Conservation (phyloP, 2,329 filamentous ascomycete genomes). For the Epichloe hybrida region DNA sequence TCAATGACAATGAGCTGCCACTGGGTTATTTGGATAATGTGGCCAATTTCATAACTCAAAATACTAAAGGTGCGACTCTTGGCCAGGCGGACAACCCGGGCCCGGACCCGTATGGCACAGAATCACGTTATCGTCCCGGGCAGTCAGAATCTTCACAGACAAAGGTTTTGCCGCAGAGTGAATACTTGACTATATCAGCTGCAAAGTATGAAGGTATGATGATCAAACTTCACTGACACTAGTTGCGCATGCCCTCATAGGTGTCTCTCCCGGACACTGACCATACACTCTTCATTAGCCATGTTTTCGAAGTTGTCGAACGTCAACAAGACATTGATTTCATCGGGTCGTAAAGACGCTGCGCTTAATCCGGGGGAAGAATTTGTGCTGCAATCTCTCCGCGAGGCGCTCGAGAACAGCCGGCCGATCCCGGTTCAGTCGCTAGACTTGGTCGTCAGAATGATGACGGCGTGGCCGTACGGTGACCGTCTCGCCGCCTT, state of each 20-base stretch:
- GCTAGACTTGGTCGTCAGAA: slow-evolving; percentile 53
- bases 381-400: slow-evolving; percentile 45
- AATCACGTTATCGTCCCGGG: slow-evolving; percentile 65
- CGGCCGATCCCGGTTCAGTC: slow-evolving; percentile 36
- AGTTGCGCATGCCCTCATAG: too few relatives aligned
- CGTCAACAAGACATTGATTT: slow-evolving; percentile 60
- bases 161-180: slow-evolving; percentile 61
- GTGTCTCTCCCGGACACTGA: not conserved
- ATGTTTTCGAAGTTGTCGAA: slow-evolving; percentile 66
- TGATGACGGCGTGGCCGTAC: slow-evolving; percentile 69
- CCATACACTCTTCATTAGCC: slow-evolving; percentile 27
- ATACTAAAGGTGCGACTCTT: slow-evolving; percentile 77
- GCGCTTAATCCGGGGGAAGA: slow-evolving; percentile 63
- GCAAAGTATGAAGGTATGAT: slow-evolving; percentile 50
- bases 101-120: slow-evolving; percentile 64
- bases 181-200: slow-evolving; percentile 63
- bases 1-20: slow-evolving; percentile 77
- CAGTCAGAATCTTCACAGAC: slow-evolving; percentile 27
- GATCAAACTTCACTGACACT: not conserved
- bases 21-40: slow-evolving; percentile 82
- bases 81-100: slow-evolving; percentile 43
- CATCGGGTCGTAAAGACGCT: slow-evolving; percentile 56
- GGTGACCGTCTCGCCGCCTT: slow-evolving; percentile 69
- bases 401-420: slow-evolving; percentile 47
- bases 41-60: slow-evolving; percentile 80